phyloP scores from a whole-genome alignment of 192 early-diverging fungal genomes.

The Coemansia reversa region DNA sequence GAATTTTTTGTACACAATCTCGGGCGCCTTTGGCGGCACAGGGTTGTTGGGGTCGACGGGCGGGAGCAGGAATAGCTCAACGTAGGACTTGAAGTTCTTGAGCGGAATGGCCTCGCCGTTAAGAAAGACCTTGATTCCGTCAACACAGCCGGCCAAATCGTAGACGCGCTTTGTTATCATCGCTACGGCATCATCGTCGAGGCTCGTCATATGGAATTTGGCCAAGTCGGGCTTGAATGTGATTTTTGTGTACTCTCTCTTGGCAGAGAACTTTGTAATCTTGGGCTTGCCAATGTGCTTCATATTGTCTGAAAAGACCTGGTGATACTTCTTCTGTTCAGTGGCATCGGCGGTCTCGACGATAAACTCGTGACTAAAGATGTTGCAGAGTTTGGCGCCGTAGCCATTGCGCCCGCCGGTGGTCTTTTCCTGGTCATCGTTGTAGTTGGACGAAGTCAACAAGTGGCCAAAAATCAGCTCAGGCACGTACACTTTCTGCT shows the following conservation, averaged over 20 bases:
- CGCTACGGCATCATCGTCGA: slow-evolving; percentile 85
- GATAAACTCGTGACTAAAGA: slow-evolving; percentile 91
- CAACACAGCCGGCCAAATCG: slow-evolving; percentile 86
- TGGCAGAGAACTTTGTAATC: slow-evolving; percentile 64
- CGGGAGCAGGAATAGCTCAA: slow-evolving; percentile 69
- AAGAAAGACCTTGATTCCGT: slow-evolving; percentile 81
- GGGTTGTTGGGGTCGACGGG: slow-evolving; percentile 25
- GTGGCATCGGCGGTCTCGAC: slow-evolving; percentile 86
- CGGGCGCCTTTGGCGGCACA: slow-evolving; percentile 26
- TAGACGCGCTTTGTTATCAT: slow-evolving; percentile 90
- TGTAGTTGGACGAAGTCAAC: slow-evolving; percentile 95
- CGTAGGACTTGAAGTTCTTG: slow-evolving; percentile 89
- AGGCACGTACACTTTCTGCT: slow-evolving; percentile 89
- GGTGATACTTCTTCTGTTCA: slow-evolving; percentile 72
- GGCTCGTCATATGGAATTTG: slow-evolving; percentile 83
- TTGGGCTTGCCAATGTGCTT: slow-evolving; percentile 68
- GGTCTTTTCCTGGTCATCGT: slow-evolving; percentile 92
- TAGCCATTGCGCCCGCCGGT: slow-evolving; percentile 96
- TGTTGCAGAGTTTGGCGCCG: slow-evolving; percentile 94
- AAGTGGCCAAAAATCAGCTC: slow-evolving; percentile 98
- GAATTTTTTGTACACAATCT: slow-evolving; percentile 72
- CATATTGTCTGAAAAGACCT: slow-evolving; percentile 93
- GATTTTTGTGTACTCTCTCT: slow-evolving; percentile 86
- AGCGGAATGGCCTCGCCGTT: slow-evolving; percentile 82
- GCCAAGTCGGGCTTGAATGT: slow-evolving; percentile 92